phyloP scores from a whole-genome alignment of 257 asterid genomes.

The Primulina eburnea region DNA sequence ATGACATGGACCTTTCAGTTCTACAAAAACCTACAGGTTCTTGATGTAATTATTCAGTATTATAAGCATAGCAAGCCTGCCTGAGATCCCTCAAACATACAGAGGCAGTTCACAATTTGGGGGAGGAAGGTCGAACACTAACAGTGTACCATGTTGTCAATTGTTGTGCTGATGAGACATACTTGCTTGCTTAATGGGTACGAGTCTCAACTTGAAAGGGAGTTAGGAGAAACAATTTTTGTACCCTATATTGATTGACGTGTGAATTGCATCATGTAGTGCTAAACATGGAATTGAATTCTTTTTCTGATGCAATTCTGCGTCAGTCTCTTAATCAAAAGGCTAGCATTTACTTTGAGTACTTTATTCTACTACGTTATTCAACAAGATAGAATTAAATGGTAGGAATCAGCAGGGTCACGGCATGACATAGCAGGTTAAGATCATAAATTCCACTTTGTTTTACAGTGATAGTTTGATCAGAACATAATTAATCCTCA shows the following conservation, averaged over 20 bases:
- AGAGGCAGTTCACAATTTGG: neutral
- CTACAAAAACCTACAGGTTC: constrained; percentile 21
- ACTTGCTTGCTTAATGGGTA: neutral
- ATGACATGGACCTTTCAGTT: constrained; percentile 30
- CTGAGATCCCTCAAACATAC: neutral
- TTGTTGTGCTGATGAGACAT: neutral
- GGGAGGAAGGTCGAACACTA: neutral
- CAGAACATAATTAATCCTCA: constrained; percentile 2
- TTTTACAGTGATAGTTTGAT: neutral
- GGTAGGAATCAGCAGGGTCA: neutral
- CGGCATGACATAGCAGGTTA: neutral
- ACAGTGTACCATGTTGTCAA: neutral
- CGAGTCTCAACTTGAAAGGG: neutral
- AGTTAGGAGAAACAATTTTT: no score
- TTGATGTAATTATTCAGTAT: constrained; percentile 3
- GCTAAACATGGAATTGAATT: neutral
- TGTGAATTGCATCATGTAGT: neutral
- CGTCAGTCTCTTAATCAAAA: neutral
- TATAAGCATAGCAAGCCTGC: no score
- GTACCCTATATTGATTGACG: neutral
- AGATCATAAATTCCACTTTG: neutral
- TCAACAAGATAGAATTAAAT: neutral
- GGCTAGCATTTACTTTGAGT: neutral
- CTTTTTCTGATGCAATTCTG: neutral
- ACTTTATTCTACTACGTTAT: neutral